A percentile compares a stretch with the other conserved stretches of the same genome.
These are phyloP conservation scores for Exophiala mesophila DNA, from an alignment of 2,329 filamentous ascomycete species.

Conservation along the genomic window DNA sequence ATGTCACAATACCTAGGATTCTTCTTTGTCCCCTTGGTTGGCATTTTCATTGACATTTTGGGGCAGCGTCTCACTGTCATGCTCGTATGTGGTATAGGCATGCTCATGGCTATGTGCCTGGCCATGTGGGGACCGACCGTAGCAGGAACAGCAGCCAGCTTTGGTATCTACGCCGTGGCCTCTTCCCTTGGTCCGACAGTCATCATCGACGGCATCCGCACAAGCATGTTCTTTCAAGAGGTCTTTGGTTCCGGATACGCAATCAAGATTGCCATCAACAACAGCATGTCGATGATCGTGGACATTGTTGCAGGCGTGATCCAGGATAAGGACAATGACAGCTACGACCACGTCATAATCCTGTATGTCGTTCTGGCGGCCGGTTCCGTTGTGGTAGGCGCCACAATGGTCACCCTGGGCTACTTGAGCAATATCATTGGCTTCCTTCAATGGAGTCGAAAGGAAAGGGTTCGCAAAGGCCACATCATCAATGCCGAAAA, in stretches of 20 bases:
- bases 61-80: conserved; percentile 41
- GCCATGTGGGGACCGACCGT: conserved; percentile 49
- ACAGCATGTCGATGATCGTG: conserved; percentile 42
- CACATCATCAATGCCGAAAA: conserved; percentile 42
- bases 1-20: conserved; percentile 52
- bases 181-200: conserved; percentile 52
- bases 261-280: conserved; percentile 59
- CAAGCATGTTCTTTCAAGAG: conserved; percentile 55
- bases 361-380: conserved; percentile 54
- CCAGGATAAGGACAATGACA: conserved; percentile 54
- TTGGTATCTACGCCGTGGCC: conserved; percentile 57
- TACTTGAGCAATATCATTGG: conserved; percentile 42
- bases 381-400: conserved; percentile 44
- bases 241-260: conserved; percentile 58
- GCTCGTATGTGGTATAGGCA: conserved; percentile 47
- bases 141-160: conserved; percentile 53
- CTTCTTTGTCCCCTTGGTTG: conserved; percentile 54
- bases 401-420: conserved; percentile 37
- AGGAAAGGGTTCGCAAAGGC: conserved; percentile 46
- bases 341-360: conserved; percentile 52
- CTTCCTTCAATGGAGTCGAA: conserved; percentile 55
- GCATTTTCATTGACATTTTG: conserved; percentile 53
- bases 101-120: conserved; percentile 51
- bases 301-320: conserved; percentile 54
- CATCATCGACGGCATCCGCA: conserved; percentile 59